Evolutionary conservation across 2,329 filamentous ascomycete species (phyloP).

Genomic region (Hymenoscyphus linearis): DNA sequence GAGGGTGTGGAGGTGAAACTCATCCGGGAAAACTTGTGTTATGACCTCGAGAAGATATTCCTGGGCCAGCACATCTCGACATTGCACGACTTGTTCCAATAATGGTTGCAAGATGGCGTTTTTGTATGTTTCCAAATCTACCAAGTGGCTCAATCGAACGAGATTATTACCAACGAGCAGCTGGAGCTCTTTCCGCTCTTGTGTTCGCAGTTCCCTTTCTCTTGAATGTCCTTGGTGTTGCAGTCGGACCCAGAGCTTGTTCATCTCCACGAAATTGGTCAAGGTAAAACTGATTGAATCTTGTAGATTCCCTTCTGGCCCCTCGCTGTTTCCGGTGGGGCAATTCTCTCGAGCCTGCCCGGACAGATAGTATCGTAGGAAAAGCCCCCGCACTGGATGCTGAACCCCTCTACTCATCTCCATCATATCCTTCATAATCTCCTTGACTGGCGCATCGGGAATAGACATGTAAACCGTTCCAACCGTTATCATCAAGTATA

Average conservation of each 20-base stretch:
- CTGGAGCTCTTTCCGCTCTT: conserved; percentile 92
- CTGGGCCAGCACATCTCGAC: conserved; percentile 91
- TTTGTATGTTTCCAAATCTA: conserved; percentile 93
- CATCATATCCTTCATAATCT: conserved; percentile 99
- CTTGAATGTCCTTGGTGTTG: conserved; percentile 97
- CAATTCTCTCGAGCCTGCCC: conserved; percentile 89
- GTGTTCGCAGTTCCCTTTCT: conserved; percentile 87
- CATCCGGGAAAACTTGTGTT: conserved; percentile 97
- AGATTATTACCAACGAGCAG: conserved; percentile 94
- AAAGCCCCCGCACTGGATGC: conserved; percentile 90
- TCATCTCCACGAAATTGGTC: conserved; percentile 99
- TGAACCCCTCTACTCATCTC: conserved; percentile 99
- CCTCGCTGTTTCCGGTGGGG: conserved; percentile 76
- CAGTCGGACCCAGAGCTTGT: conserved; percentile 96
- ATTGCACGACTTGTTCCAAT: conserved; percentile 95
- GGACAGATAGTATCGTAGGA: conserved; percentile 91
- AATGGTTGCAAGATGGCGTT: conserved; percentile 81
- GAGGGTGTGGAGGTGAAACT: conserved; percentile 94
- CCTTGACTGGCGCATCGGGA: conserved; percentile 95
- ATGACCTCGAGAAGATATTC: conserved; percentile 98
- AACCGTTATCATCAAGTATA: conserved; percentile 99
- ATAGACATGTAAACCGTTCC: conserved; percentile 99
- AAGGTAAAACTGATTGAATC: conserved; percentile 98
- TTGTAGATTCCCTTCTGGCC: conserved; percentile 90
- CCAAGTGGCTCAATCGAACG: conserved; percentile 88